Conservation (phyloP, 495 filamentous ascomycete species). For the Xylaria scruposa region DNA sequence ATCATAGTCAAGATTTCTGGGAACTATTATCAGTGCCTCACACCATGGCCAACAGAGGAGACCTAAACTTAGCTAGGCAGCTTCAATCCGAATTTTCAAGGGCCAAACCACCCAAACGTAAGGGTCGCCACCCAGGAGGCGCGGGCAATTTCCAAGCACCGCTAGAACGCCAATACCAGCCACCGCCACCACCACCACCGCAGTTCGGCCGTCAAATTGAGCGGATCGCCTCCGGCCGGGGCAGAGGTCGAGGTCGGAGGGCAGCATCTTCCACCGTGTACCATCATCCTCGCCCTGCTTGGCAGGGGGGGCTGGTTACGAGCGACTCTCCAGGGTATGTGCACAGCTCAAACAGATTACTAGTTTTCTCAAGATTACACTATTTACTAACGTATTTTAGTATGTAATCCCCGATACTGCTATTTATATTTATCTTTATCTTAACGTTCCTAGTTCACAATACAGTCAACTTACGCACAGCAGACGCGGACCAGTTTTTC, state of each 20-base stretch:
- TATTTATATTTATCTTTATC: background rate
- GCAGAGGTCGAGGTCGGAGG: background rate
- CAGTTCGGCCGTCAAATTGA: background rate
- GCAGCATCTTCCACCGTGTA: background rate
- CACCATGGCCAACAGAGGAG: constrained; percentile 9
- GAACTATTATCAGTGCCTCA: background rate
- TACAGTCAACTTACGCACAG: background rate
- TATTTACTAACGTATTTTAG: background rate
- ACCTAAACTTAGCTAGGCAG: constrained; percentile 10
- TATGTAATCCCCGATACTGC: background rate
- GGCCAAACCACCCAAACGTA: background rate
- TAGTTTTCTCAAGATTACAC: background rate
- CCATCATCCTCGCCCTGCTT: background rate
- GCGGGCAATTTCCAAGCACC: background rate
- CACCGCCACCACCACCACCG: background rate
- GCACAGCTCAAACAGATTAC: background rate
- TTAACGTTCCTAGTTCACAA: background rate
- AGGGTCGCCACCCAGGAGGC: background rate
- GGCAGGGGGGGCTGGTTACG: background rate
- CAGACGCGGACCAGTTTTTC: constrained; percentile 5
- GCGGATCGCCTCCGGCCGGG: background rate
- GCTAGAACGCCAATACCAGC: background rate
- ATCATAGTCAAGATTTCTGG: background rate
- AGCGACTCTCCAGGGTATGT: constrained; percentile 12
- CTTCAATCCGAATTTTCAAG: constrained; percentile 16